Evolutionary conservation across 2,329 filamentous ascomycete genomes (phyloP).

Genomic region (Fusarium proliferatum): DNA sequence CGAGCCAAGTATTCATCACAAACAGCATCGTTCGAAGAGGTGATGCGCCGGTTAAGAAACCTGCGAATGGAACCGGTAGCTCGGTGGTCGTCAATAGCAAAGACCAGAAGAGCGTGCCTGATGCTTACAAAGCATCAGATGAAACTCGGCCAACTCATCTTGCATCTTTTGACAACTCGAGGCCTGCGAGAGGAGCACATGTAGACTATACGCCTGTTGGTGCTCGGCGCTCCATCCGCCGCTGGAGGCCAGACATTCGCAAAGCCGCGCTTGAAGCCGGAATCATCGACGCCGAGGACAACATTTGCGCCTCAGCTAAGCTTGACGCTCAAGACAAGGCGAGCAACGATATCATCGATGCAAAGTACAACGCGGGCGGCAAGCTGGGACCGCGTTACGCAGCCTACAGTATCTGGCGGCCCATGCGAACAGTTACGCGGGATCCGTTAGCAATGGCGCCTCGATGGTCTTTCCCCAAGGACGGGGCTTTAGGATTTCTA

Average conservation of each 20-base stretch:
- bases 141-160: background rate
- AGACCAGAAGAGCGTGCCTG: background rate
- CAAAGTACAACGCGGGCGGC: background rate
- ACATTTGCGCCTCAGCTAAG: background rate
- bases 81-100: background rate
- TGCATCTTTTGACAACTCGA: background rate
- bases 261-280: background rate
- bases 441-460: background rate
- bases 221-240: background rate
- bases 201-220: background rate
- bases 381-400: background rate
- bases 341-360: background rate
- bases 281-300: background rate
- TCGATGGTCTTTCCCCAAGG: background rate
- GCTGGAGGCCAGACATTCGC: background rate
- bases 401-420: background rate
- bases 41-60: background rate
- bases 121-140: background rate
- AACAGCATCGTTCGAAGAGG: background rate
- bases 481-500: background rate
- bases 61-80: background rate
- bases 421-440: background rate
- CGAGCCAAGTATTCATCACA: background rate
- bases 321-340: background rate
- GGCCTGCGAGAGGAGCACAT: background rate